Percentiles rank a stretch among this genome's conserved stretches.
These are phyloP conservation scores for Ophiocordyceps camponoti-leonardi DNA, from an alignment of 2,329 filamentous ascomycete species.

Conservation along the genomic window DNA sequence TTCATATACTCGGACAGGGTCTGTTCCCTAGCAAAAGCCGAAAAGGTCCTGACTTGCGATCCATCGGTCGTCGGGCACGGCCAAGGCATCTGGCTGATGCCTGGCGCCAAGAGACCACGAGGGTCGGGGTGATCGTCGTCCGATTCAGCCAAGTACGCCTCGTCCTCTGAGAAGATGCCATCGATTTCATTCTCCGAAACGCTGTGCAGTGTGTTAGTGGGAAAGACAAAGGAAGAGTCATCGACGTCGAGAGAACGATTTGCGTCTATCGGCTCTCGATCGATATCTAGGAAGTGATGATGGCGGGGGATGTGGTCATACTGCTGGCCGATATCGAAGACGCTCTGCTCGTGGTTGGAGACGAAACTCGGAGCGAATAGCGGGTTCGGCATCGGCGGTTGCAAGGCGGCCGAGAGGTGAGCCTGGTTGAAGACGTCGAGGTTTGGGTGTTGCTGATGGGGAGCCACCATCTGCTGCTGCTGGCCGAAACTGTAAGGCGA, in stretches of 20 bases:
- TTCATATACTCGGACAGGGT: conserved; percentile 50
- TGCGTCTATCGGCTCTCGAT: neutral
- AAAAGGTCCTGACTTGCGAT: conserved; percentile 30
- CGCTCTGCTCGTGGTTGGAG: conserved; percentile 1
- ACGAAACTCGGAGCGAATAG: conserved; percentile 4
- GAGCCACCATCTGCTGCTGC: conserved; percentile 1
- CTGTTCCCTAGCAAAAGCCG: conserved; percentile 27
- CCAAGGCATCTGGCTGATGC: conserved; percentile 18
- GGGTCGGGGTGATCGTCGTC: conserved; percentile 35
- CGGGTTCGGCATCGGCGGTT: conserved; percentile 7
- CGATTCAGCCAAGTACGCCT: conserved; percentile 43
- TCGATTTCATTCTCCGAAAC: conserved; percentile 1
- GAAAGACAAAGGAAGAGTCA: neutral
- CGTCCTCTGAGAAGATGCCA: conserved; percentile 26
- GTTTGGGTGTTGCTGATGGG: neutral
- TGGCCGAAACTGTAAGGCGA: conserved; percentile 12
- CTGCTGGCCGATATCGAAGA: neutral
- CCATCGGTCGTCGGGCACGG: conserved; percentile 13
- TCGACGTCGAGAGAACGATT: neutral
- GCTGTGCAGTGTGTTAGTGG: neutral
- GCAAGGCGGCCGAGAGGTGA: conserved; percentile 1
- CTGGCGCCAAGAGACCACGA: conserved; percentile 13
- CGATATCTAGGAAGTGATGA: neutral
- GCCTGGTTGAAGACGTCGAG: conserved; percentile 1
- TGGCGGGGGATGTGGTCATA: neutral